A percentile compares a stretch with the other conserved stretches of the same genome.
These are phyloP conservation scores for Isabelozyma pseudorhagii DNA, from an alignment of 805 yeast genomes.

Conservation along the genomic window DNA sequence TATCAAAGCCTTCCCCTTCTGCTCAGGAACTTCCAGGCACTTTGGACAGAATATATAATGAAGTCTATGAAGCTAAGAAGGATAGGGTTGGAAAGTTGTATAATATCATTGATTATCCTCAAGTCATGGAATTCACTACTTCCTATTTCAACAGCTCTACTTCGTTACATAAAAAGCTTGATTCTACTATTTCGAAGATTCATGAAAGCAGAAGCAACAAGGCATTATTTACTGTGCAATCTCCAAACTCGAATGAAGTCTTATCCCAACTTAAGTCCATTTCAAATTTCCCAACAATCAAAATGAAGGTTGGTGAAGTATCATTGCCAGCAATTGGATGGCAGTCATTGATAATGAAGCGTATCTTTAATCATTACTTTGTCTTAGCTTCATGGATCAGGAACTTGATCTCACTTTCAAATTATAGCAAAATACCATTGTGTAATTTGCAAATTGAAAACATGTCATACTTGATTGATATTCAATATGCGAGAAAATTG, in stretches of 20 bases:
- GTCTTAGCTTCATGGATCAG: conserved; percentile 71
- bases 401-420: conserved; percentile 61
- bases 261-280: conserved; percentile 44
- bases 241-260: conserved; percentile 55
- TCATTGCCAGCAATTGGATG: conserved; percentile 75
- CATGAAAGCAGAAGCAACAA: conserved; percentile 62
- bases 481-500: conserved; percentile 79
- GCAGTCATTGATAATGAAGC: conserved; percentile 65
- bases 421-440: conserved; percentile 77
- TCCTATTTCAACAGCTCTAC: conserved; percentile 51
- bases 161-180: conserved; percentile 57
- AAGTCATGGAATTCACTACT: conserved; percentile 51
- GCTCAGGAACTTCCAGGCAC: conserved; percentile 65
- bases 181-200: conserved; percentile 49
- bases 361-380: conserved; percentile 67
- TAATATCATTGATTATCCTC: conserved; percentile 51
- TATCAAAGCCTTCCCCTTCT: conserved; percentile 63
- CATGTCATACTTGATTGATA: conserved; percentile 75
- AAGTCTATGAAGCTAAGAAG: conserved; percentile 46
- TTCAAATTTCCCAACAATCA: conserved; percentile 59
- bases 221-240: conserved; percentile 67
- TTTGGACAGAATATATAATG: conserved; percentile 53
- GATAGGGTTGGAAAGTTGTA: conserved; percentile 41
- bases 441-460: conserved; percentile 82
- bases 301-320: conserved; percentile 55